A percentile compares a stretch with the other conserved stretches of the same genome.
These are phyloP conservation scores for Sequoiadendron giganteum DNA, from an alignment of 75 land plant species.

Conservation along the genomic window DNA sequence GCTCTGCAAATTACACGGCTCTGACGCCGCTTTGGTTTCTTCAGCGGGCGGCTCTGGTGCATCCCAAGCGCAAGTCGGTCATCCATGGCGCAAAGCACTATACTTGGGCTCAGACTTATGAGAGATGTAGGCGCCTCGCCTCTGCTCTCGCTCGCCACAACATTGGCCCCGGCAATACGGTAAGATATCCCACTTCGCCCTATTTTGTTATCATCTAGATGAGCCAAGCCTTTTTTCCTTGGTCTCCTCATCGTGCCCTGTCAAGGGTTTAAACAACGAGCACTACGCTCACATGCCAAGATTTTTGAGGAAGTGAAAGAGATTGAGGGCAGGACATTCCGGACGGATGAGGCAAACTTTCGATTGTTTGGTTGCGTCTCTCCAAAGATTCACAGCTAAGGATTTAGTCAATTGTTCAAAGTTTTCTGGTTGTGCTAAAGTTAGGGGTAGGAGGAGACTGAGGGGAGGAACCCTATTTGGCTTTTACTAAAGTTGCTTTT, in stretches of 20 bases:
- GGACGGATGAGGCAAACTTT: not conserved
- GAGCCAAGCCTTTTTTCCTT: not conserved
- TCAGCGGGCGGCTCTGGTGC: constrained; percentile 73
- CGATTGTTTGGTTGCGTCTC: not conserved
- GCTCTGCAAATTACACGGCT: constrained; percentile 70
- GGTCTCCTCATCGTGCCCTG: not conserved
- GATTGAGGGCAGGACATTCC: not conserved
- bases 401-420: not conserved
- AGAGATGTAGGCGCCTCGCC: constrained; percentile 76
- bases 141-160: constrained; percentile 61
- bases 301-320: too few relatives aligned
- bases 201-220: not conserved
- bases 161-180: constrained; percentile 57
- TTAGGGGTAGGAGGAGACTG: too few relatives aligned
- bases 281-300: too few relatives aligned
- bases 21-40: constrained; percentile 82
- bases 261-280: not conserved
- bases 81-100: constrained; percentile 53
- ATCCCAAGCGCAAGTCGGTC: constrained; percentile 51
- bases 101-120: constrained; percentile 78
- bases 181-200: constrained; percentile 5
- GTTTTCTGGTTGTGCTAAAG: not conserved
- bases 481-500: too few relatives aligned
- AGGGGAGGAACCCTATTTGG: too few relatives aligned
- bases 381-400: too few relatives aligned